Evolutionary conservation across 2,329 filamentous ascomycete genomes (phyloP).

Genomic region (Aureobasidium sp.): DNA sequence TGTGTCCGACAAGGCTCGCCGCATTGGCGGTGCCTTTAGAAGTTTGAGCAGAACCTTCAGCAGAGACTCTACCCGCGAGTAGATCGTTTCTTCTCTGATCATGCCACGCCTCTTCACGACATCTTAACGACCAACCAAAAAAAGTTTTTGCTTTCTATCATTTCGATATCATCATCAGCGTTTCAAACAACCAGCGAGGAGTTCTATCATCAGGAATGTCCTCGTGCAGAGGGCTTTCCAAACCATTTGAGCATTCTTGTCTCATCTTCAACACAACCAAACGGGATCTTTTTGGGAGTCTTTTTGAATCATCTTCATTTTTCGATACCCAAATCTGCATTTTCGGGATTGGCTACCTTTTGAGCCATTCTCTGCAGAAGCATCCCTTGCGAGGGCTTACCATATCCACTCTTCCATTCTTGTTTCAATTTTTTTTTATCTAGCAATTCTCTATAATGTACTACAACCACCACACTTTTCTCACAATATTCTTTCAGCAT

Average conservation of each 20-base stretch:
- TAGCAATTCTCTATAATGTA: neutral
- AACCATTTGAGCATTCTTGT: neutral
- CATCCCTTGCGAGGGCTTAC: conserved; percentile 2
- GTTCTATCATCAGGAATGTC: neutral
- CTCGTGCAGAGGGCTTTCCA: neutral
- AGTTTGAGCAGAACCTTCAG: conserved; percentile 5
- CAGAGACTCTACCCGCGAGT: neutral
- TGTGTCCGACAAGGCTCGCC: conserved; percentile 6
- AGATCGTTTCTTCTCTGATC: neutral
- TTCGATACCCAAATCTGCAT: neutral
- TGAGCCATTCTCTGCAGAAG: neutral
- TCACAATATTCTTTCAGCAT: no score
- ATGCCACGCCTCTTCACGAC: neutral
- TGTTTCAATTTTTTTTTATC: neutral
- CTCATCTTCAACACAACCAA: neutral
- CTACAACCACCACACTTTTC: neutral
- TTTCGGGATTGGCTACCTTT: neutral
- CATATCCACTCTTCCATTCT: neutral
- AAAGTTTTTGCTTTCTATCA: conserved; percentile 2
- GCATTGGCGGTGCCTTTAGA: conserved; percentile 3
- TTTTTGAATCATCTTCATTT: neutral
- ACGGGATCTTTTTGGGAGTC: neutral
- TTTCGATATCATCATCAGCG: neutral
- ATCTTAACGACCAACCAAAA: conserved; percentile 2
- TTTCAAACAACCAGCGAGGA: conserved; percentile 4